Percentiles rank a stretch among this genome's conserved stretches.
These are phyloP conservation scores for Pisolithus orientalis DNA, from an alignment of 768 basidiomycete genomes.

Conservation along the genomic window DNA sequence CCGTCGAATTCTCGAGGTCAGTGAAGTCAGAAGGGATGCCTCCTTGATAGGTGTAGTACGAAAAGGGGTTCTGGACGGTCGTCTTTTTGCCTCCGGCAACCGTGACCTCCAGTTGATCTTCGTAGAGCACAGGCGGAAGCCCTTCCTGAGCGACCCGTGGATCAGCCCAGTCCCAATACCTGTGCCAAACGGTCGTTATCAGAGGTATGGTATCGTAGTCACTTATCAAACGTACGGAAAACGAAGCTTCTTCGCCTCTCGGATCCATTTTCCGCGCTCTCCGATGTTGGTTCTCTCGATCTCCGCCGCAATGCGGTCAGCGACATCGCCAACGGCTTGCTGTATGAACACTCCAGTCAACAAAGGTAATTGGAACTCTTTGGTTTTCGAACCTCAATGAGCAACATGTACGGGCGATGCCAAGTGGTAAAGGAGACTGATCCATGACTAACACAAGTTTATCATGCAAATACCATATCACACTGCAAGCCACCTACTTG, in stretches of 20 bases:
- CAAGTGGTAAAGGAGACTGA: constrained; percentile 18
- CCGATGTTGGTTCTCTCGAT: constrained; percentile 14
- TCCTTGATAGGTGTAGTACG: constrained; percentile 8
- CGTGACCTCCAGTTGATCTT: constrained; percentile 6
- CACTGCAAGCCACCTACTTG: constrained; percentile 13
- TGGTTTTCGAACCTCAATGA: constrained; percentile 14
- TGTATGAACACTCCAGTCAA: background rate
- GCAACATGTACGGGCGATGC: constrained; percentile 23
- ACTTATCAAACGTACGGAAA: constrained; percentile 18
- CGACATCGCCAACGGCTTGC: constrained; percentile 24
- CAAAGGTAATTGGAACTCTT: background rate
- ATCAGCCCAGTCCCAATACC: constrained; percentile 27
- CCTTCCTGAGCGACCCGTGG: constrained; percentile 13
- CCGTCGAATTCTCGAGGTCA: constrained; percentile 2
- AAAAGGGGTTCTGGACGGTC: constrained; percentile 15
- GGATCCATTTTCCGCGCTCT: constrained; percentile 16
- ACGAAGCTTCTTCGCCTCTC: constrained; percentile 16
- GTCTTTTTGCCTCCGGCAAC: constrained; percentile 1
- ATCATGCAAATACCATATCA: background rate
- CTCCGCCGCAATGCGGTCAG: constrained; percentile 15
- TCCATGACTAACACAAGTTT: constrained; percentile 10
- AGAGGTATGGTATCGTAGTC: no score
- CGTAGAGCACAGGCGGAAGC: constrained; percentile 15
- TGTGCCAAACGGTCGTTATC: constrained; percentile 3
- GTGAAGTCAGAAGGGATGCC: constrained; percentile 16